These are phyloP conservation scores for Leccinum griseonigrum DNA, from an alignment of 1,284 basidiomycete species.

Conservation along the genomic window DNA sequence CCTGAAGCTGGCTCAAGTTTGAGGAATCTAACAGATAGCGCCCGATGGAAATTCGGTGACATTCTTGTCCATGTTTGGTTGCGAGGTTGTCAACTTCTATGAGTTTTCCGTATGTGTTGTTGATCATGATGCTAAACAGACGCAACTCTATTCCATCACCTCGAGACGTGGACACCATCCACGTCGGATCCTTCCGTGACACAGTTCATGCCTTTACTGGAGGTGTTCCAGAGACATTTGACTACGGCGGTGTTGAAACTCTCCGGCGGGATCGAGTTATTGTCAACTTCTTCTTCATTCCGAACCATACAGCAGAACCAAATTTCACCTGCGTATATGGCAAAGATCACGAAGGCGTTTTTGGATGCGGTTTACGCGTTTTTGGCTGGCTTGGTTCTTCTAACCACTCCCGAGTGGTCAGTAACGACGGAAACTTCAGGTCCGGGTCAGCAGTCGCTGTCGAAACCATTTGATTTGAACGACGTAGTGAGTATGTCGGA, in stretches of 20 bases:
- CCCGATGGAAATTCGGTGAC: slow-evolving; percentile 88
- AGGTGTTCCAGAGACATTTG: slow-evolving; percentile 82
- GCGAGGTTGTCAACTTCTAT: slow-evolving; percentile 52
- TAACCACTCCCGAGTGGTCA: slow-evolving; percentile 78
- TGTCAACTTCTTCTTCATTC: slow-evolving; percentile 39
- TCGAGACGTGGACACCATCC: slow-evolving; percentile 84
- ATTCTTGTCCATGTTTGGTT: slow-evolving; percentile 81
- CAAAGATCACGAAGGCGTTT: slow-evolving; percentile 84
- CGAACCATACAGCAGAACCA: slow-evolving; percentile 56
- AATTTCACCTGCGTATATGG: slow-evolving; percentile 55
- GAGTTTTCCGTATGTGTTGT: not conserved
- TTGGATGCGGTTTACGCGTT: slow-evolving; percentile 87
- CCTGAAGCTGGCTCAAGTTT: slow-evolving; percentile 68
- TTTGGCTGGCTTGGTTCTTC: slow-evolving; percentile 83
- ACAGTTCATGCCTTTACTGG: slow-evolving; percentile 71
- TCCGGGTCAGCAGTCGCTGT: slow-evolving; percentile 11
- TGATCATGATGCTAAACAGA: slow-evolving; percentile 51
- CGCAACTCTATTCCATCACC: slow-evolving; percentile 76
- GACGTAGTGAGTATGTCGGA: slow-evolving; percentile 49
- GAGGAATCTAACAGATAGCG: slow-evolving; percentile 76
- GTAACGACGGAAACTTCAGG: slow-evolving; percentile 36
- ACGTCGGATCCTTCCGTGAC: slow-evolving; percentile 56
- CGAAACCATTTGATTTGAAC: slow-evolving; percentile 44
- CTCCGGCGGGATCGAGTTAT: slow-evolving; percentile 74
- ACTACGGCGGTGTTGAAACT: slow-evolving; percentile 80